Conservation (phyloP, 176 grass and related monocot species). For the Stipa capillata region DNA sequence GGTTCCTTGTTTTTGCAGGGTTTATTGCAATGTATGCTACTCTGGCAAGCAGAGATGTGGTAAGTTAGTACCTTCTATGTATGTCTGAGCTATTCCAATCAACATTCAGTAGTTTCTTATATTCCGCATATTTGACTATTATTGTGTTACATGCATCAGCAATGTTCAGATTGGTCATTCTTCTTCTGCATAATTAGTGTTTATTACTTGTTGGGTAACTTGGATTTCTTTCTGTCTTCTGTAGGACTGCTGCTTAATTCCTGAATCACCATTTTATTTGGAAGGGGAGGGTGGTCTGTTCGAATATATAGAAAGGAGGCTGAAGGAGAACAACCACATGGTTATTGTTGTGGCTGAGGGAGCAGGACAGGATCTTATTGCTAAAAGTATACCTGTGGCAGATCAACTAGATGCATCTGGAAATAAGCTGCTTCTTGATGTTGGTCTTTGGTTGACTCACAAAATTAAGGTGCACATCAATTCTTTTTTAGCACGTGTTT, state of each 20-base stretch:
- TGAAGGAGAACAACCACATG: slow-evolving; percentile 96
- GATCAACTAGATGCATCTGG: slow-evolving; percentile 83
- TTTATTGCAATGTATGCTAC: slow-evolving; percentile 99
- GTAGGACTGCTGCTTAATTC: slow-evolving; percentile 98
- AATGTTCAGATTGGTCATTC: background rate
- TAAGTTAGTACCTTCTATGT: slow-evolving; percentile 37
- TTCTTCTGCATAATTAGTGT: background rate
- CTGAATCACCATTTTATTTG: slow-evolving; percentile 88
- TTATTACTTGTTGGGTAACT: slow-evolving; percentile 6
- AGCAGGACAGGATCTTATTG: slow-evolving; percentile 88
- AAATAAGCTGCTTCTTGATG: slow-evolving; percentile 93
- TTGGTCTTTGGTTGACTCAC: slow-evolving; percentile 95
- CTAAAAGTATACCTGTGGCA: slow-evolving; percentile 57
- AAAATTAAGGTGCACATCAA: slow-evolving; percentile 65
- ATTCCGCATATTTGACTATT: background rate
- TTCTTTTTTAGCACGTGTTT: background rate
- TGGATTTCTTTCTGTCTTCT: background rate
- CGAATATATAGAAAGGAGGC: slow-evolving; percentile 74
- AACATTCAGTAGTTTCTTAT: background rate
- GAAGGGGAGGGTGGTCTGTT: slow-evolving; percentile 81
- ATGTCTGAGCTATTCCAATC: background rate
- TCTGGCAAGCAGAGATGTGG: slow-evolving; percentile 95
- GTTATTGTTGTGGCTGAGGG: slow-evolving; percentile 94
- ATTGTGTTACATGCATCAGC: background rate
- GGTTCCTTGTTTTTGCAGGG: slow-evolving; percentile 37